These are phyloP conservation scores for Pythium angustatum DNA, from an alignment of 352 stramenopile species.

Conservation along the genomic window DNA sequence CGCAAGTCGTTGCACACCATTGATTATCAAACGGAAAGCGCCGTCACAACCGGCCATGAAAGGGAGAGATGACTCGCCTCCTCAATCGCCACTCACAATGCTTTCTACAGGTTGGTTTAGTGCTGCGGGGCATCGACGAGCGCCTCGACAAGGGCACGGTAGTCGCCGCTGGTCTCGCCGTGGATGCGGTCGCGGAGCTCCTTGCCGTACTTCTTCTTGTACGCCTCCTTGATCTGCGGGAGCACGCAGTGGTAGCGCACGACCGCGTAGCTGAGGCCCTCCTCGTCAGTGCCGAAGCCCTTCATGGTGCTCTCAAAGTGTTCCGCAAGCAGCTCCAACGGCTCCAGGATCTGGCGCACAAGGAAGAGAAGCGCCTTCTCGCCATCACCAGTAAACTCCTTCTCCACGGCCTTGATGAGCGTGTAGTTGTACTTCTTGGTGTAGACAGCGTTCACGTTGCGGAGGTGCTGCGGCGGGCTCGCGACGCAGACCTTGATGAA, in stretches of 20 bases:
- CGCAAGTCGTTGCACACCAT: no score
- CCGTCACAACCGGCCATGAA: no score
- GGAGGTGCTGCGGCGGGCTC: constrained; percentile 55
- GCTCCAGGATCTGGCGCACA: constrained; percentile 61
- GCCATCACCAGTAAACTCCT: constrained; percentile 63
- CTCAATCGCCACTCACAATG: no score
- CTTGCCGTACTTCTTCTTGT: constrained; percentile 79
- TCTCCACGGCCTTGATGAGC: constrained; percentile 61
- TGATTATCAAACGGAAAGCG: constrained; percentile 5
- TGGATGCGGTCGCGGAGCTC: constrained; percentile 82
- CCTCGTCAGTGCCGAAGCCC: constrained; percentile 72
- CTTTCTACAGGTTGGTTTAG: constrained; percentile 20
- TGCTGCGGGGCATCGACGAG: constrained; percentile 48
- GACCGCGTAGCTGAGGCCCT: constrained; percentile 51
- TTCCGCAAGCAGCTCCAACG: constrained; percentile 58
- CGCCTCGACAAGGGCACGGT: constrained; percentile 61
- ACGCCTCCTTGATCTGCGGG: constrained; percentile 67
- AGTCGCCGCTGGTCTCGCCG: constrained; percentile 78
- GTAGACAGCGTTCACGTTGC: constrained; percentile 58
- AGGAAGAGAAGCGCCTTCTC: constrained; percentile 61
- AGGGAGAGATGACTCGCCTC: no score
- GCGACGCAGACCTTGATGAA: constrained; percentile 63
- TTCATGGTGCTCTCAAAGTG: constrained; percentile 79
- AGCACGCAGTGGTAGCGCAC: constrained; percentile 84
- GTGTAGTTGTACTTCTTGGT: constrained; percentile 66